These are phyloP conservation scores for Trichoderma brevicompactum DNA, from an alignment of 2,329 filamentous ascomycete species.

Conservation along the genomic window DNA sequence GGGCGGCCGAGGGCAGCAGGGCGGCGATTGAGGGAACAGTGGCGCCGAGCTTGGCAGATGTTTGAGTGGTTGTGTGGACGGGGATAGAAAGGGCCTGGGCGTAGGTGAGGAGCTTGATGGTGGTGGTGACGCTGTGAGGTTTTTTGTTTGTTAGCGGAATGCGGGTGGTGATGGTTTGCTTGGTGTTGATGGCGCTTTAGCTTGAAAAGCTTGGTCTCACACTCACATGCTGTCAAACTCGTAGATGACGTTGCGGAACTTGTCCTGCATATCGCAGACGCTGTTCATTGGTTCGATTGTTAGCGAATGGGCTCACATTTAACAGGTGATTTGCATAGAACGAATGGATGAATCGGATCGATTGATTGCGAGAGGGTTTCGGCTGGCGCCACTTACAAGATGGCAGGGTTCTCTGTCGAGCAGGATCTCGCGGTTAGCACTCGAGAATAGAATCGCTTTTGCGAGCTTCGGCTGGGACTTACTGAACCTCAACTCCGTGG, in stretches of 20 bases:
- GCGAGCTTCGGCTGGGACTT: conserved; percentile 31
- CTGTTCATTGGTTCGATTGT: conserved; percentile 49
- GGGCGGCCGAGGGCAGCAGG: conserved; percentile 58
- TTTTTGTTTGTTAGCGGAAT: not conserved
- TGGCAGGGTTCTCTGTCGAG: conserved; percentile 50
- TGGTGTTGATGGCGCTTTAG: not conserved
- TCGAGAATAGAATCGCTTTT: not conserved
- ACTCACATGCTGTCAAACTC: conserved; percentile 81
- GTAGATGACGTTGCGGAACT: conserved; percentile 81
- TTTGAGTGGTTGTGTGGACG: conserved; percentile 86
- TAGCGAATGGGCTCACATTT: not conserved
- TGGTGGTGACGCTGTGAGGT: conserved; percentile 58
- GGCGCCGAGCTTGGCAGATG: conserved; percentile 73
- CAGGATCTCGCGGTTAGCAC: not conserved
- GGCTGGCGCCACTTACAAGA: conserved; percentile 50
- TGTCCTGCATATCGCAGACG: conserved; percentile 93
- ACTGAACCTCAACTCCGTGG: conserved; percentile 42
- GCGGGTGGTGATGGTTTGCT: not conserved
- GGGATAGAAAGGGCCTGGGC: conserved; percentile 72
- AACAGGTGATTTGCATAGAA: not conserved
- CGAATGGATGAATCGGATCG: not conserved
- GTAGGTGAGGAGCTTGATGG: conserved; percentile 70
- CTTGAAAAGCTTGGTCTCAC: not conserved
- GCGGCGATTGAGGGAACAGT: conserved; percentile 73
- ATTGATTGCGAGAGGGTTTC: not conserved